These are phyloP conservation scores for Penicillium herquei DNA, from an alignment of 495 filamentous ascomycete genomes.

Conservation along the genomic window DNA sequence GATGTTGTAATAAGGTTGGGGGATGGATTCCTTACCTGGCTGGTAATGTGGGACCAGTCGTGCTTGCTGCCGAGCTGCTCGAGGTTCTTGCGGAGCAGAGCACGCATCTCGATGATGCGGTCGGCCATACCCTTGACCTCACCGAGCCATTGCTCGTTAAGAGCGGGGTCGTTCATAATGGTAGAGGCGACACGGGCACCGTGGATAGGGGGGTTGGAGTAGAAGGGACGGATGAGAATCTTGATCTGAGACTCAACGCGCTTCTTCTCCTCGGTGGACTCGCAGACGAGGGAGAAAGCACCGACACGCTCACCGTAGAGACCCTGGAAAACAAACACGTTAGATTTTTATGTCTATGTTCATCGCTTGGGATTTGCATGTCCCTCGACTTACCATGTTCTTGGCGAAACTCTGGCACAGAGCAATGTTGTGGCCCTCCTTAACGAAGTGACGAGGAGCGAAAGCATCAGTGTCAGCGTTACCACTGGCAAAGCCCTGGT, in stretches of 20 bases:
- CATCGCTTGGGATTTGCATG: background rate
- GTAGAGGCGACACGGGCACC: conserved; percentile 90
- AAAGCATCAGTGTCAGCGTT: conserved; percentile 92
- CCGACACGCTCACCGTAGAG: conserved; percentile 98
- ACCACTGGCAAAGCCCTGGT: conserved; percentile 96
- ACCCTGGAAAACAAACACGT: conserved; percentile 51
- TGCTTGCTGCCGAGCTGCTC: conserved; percentile 92
- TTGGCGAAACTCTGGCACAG: conserved; percentile 97
- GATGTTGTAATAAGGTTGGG: no score
- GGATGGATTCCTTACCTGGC: conserved; percentile 40
- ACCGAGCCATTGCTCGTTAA: conserved; percentile 91
- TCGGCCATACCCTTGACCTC: conserved; percentile 99
- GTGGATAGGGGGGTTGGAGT: conserved; percentile 97
- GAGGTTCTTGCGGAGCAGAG: conserved; percentile 86
- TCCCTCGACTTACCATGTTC: conserved; percentile 77
- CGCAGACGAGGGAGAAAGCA: conserved; percentile 90
- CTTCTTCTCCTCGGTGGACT: conserved; percentile 85
- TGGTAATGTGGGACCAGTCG: conserved; percentile 98
- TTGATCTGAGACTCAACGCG: conserved; percentile 97
- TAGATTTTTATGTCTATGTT: background rate
- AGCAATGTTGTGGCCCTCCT: conserved; percentile 84
- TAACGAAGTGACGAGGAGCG: conserved; percentile 85
- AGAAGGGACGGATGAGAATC: conserved; percentile 93
- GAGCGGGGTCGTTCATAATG: conserved; percentile 82
- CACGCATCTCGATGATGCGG: conserved; percentile 97